Conservation (phyloP, 2,329 filamentous ascomycete genomes). For the Fusarium mangiferae region DNA sequence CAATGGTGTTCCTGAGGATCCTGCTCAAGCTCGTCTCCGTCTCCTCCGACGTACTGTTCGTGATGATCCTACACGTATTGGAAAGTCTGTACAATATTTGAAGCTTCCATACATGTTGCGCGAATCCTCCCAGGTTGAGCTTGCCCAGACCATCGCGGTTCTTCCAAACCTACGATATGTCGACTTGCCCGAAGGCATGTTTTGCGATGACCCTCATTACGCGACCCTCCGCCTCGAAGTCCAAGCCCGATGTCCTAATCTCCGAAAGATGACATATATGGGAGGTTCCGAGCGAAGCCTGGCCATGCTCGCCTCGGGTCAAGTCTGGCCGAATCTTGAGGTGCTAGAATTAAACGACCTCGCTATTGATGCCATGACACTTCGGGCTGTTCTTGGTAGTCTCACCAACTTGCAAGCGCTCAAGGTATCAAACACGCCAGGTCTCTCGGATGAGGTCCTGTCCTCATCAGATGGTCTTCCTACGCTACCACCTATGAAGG, state of each 20-base stretch:
- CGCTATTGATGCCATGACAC: slow-evolving; percentile 73
- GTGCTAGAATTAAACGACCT: slow-evolving; percentile 76
- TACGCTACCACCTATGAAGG: slow-evolving; percentile 78
- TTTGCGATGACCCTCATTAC: slow-evolving; percentile 80
- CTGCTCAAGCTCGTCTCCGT: slow-evolving; percentile 78
- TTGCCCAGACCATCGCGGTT: slow-evolving; percentile 86
- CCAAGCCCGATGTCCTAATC: slow-evolving; percentile 81
- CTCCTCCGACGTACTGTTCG: slow-evolving; percentile 85
- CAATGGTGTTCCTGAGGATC: slow-evolving; percentile 83
- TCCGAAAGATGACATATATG: slow-evolving; percentile 90
- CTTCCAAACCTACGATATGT: slow-evolving; percentile 88
- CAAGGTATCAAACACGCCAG: slow-evolving; percentile 75
- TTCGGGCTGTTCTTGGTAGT: slow-evolving; percentile 76
- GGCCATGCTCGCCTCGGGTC: slow-evolving; percentile 72
- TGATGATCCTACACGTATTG: slow-evolving; percentile 76
- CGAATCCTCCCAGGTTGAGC: slow-evolving; percentile 83
- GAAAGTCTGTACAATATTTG: slow-evolving; percentile 77
- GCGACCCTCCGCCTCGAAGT: slow-evolving; percentile 83
- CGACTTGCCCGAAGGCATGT: slow-evolving; percentile 90
- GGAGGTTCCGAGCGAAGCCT: slow-evolving; percentile 82
- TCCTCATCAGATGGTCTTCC: slow-evolving; percentile 72
- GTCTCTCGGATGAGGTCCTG: slow-evolving; percentile 83
- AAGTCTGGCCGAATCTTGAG: slow-evolving; percentile 76
- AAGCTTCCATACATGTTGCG: slow-evolving; percentile 96
- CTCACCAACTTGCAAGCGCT: slow-evolving; percentile 77